phyloP scores from a whole-genome alignment of 805 yeast species.

The Cyberlindnera veronae region DNA sequence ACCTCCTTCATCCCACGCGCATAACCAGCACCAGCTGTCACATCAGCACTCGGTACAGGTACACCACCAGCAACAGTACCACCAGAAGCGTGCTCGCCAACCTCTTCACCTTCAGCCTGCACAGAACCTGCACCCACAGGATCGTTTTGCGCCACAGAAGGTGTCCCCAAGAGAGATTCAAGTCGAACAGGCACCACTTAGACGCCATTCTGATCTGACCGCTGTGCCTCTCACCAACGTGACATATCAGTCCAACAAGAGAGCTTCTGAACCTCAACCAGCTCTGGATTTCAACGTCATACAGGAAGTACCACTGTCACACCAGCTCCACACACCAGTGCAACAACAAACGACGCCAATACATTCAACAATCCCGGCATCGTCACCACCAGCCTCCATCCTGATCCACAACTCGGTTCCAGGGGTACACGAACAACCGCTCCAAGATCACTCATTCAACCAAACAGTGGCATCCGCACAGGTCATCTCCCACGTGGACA shows the following conservation, averaged over 20 bases:
- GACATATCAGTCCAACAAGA: too few species aligned
- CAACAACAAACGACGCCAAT: too few species aligned
- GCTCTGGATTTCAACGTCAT: not conserved
- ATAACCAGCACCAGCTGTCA: too few species aligned
- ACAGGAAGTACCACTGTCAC: not conserved
- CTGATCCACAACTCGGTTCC: not conserved
- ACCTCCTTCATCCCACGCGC: constrained; percentile 29
- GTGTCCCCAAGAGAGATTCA: not conserved
- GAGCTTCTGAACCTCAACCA: not conserved
- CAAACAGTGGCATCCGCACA: not conserved
- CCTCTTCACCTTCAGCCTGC: not conserved
- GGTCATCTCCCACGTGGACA: too few species aligned
- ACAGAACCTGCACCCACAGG: not conserved
- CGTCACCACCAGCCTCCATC: constrained; percentile 7
- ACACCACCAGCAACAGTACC: not conserved
- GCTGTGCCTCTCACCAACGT: too few species aligned
- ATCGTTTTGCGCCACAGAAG: not conserved
- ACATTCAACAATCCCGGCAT: constrained; percentile 4
- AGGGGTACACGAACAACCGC: not conserved
- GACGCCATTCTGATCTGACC: too few species aligned
- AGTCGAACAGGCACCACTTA: not conserved
- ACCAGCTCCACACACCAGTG: constrained; percentile 6
- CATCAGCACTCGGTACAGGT: too few species aligned
- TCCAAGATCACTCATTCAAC: not conserved
- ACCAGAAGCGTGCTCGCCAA: not conserved